Evolutionary conservation across 768 basidiomycete genomes (phyloP), one percentile per base, ranked within the genome.

Genomic region (Lactarius evosmus): DNA sequence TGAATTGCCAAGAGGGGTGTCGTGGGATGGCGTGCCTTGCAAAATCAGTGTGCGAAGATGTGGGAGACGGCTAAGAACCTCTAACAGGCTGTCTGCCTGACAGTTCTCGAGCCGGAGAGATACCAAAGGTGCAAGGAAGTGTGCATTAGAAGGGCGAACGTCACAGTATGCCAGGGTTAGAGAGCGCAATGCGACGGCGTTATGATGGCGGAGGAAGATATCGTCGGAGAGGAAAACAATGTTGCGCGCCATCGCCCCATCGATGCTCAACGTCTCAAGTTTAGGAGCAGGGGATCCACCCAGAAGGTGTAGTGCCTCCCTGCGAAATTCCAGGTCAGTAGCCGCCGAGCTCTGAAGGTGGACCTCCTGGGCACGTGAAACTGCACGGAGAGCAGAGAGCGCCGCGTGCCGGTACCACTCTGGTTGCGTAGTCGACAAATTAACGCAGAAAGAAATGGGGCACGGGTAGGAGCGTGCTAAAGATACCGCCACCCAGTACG

Each of bases 351-450:
- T 52, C 25, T 22, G 29, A 14, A 64, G 52, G 53, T 64, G 44
- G 22, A 64, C 36, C 22, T 64, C 44, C 14, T 58, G 52, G 2
- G 44, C 58, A 4, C 63, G 63, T 46, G 58, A 9, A 27, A 64
- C 22, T 27, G 14, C 58, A 9, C n/a, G 52, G 19, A 64, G 29
- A 12, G 53, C 52, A n/a, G 51, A 52, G 32, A 63, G 41, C 5
- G 44, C 41, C 1, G 41, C 33, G 6, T n/a, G 58, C 14, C 40
- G 51, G 9, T 63, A 59, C 50, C 57, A 59, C 12, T 54, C 57
- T 3, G 51, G 33, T 14, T 19, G 52, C 5, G 33, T 6, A 4
- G 40, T 11, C 1, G 62, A 63, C 27, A 53, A 36, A 14, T 63
- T 52, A 27, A 63, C 14, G 1, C 40, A 29, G 34, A 63, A 58